These are phyloP conservation scores for Hyaloraphidium curvatum DNA, from an alignment of 192 early-diverging fungal species.

Conservation along the genomic window DNA sequence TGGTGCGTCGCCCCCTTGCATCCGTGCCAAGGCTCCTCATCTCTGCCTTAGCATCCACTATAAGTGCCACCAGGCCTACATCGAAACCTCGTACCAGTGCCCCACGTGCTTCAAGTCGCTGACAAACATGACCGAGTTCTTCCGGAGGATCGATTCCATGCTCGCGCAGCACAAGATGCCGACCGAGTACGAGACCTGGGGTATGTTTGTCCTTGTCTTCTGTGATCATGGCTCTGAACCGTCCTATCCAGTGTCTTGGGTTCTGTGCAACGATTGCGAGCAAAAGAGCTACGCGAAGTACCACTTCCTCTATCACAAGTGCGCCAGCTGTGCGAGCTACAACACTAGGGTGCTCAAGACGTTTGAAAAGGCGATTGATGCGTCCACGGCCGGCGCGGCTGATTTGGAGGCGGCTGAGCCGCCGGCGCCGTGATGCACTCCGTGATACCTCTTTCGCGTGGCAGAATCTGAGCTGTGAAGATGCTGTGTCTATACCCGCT, in stretches of 20 bases:
- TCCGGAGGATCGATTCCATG: constrained; percentile 60
- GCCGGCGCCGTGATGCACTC: too few species aligned
- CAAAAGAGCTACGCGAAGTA: constrained; percentile 61
- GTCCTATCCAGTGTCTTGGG: neutral
- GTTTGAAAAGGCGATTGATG: constrained; percentile 10
- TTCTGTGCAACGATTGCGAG: constrained; percentile 81
- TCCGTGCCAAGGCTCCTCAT: neutral
- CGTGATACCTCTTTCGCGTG: too few species aligned
- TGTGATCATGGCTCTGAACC: neutral
- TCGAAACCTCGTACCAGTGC: constrained; percentile 83
- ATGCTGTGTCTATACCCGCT: too few species aligned
- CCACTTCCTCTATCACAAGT: constrained; percentile 96
- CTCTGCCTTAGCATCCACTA: constrained; percentile 42
- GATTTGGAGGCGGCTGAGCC: too few species aligned
- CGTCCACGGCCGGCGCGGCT: too few species aligned
- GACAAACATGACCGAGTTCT: constrained; percentile 62
- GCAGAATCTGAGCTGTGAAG: too few species aligned
- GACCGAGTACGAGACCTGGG: constrained; percentile 54
- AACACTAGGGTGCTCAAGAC: constrained; percentile 73
- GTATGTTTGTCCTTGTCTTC: constrained; percentile 35
- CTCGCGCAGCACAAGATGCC: constrained; percentile 75
- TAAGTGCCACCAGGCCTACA: constrained; percentile 60
- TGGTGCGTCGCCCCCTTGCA: neutral
- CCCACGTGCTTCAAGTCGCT: constrained; percentile 86
- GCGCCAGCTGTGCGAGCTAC: constrained; percentile 63